phyloP scores from a whole-genome alignment of 2,329 filamentous ascomycete genomes.

The Drechslerella stenobrocha region DNA sequence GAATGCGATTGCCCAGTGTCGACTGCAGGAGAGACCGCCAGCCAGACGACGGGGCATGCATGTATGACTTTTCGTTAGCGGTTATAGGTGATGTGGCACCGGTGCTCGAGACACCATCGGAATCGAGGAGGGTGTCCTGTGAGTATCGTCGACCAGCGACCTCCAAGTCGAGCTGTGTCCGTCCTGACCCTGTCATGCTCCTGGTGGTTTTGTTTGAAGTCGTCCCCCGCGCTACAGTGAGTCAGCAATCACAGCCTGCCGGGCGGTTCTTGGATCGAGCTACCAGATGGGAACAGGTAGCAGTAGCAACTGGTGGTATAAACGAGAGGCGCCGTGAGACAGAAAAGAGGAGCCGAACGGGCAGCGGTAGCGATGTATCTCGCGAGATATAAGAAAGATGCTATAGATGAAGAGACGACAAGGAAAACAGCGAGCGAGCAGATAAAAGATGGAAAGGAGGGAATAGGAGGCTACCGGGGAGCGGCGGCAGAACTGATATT shows the following conservation, averaged over 20 bases:
- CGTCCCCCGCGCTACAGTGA: background rate
- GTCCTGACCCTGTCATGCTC: conserved; percentile 14
- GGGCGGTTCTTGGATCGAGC: no score
- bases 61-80: background rate
- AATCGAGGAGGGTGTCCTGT: conserved; percentile 29
- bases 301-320: background rate
- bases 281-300: no score
- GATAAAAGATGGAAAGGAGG: no score
- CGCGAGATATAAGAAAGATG: no score
- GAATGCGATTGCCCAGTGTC: background rate
- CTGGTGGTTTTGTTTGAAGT: background rate
- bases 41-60: background rate
- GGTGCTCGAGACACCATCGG: conserved; percentile 15
- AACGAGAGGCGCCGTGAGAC: background rate
- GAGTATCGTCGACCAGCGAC: conserved; percentile 35
- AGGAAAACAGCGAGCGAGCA: no score
- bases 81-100: background rate
- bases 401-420: no score
- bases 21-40: background rate
- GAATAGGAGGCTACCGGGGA: no score
- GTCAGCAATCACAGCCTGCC: no score
- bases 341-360: no score
- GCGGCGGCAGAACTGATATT: no score
- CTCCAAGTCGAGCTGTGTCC: conserved; percentile 6
- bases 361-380: no score